phyloP scores from a whole-genome alignment of 768 basidiomycete species.

The Holtermanniella nyarrowii region DNA sequence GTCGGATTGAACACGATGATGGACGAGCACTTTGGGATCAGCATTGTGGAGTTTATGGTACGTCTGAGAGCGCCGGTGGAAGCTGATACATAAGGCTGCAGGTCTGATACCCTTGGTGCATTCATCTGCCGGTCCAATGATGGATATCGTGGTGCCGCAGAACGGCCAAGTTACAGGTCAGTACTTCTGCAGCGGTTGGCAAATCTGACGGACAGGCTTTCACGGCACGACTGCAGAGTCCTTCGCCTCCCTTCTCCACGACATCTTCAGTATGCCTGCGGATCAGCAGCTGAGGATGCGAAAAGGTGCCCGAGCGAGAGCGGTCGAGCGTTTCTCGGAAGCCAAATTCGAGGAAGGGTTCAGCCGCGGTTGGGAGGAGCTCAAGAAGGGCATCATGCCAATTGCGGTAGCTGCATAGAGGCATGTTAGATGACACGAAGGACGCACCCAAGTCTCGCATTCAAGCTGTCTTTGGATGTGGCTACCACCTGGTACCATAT shows the following conservation, averaged over 20 bases:
- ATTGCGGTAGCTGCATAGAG: no score
- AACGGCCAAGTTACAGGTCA: constrained; percentile 59
- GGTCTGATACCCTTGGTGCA: constrained; percentile 86
- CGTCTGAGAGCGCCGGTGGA: constrained; percentile 20
- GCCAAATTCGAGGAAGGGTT: constrained; percentile 66
- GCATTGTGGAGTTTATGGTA: constrained; percentile 95
- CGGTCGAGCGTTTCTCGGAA: constrained; percentile 62
- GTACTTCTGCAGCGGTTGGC: neutral
- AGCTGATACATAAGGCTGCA: constrained; percentile 57
- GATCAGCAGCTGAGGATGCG: constrained; percentile 57
- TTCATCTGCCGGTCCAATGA: constrained; percentile 80
- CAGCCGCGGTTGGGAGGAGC: constrained; percentile 25
- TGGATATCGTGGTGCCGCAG: constrained; percentile 80
- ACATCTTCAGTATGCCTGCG: constrained; percentile 51
- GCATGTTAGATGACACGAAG: no score
- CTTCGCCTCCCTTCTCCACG: constrained; percentile 60
- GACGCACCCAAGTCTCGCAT: no score
- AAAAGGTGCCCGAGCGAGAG: constrained; percentile 58
- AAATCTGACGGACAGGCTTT: constrained; percentile 50
- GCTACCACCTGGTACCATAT: no score
- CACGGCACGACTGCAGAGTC: constrained; percentile 59
- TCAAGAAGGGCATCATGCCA: no score
- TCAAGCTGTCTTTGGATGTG: no score
- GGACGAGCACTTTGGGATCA: constrained; percentile 97
- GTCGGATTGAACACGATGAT: constrained; percentile 93